These are phyloP conservation scores for Fusarium piperis DNA, from an alignment of 2,329 filamentous ascomycete genomes.

Conservation along the genomic window DNA sequence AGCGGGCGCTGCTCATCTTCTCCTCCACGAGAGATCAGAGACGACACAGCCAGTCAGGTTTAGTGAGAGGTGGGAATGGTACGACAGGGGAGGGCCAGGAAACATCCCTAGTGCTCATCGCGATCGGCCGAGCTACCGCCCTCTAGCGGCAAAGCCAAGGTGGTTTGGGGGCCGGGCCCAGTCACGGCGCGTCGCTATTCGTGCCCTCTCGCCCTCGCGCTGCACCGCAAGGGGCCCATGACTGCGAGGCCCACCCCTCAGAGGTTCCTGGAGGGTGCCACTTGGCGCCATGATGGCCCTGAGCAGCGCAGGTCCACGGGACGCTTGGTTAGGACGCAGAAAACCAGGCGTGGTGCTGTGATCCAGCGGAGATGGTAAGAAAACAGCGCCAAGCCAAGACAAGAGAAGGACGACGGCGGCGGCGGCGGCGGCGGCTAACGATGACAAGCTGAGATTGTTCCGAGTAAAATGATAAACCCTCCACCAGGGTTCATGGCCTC, in stretches of 20 bases:
- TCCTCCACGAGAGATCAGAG: not conserved
- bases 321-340: not conserved
- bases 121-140: constrained; percentile 39
- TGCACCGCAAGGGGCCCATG: constrained; percentile 8
- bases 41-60: not conserved
- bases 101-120: constrained; percentile 24
- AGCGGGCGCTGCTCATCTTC: not conserved
- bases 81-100: constrained; percentile 11
- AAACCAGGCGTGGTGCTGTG: not conserved
- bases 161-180: constrained; percentile 21
- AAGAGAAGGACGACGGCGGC: constrained; percentile 3
- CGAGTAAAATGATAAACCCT: not conserved
- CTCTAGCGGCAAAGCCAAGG: constrained; percentile 41
- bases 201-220: constrained; percentile 1
- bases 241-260: constrained; percentile 10
- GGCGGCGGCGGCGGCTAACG: not conserved
- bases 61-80: not conserved
- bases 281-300: constrained; percentile 3
- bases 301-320: not conserved
- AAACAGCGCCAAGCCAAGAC: constrained; percentile 28
- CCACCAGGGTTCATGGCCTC: not conserved
- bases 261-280: constrained; percentile 18
- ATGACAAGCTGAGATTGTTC: constrained; percentile 6
- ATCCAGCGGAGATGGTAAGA: constrained; percentile 1
- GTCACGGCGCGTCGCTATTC: constrained; percentile 10